Percentiles rank a stretch among this genome's conserved stretches.
Evolutionary conservation across 106 monocot genomes (phyloP).

Genomic region (Apostasia shenzhenica): DNA sequence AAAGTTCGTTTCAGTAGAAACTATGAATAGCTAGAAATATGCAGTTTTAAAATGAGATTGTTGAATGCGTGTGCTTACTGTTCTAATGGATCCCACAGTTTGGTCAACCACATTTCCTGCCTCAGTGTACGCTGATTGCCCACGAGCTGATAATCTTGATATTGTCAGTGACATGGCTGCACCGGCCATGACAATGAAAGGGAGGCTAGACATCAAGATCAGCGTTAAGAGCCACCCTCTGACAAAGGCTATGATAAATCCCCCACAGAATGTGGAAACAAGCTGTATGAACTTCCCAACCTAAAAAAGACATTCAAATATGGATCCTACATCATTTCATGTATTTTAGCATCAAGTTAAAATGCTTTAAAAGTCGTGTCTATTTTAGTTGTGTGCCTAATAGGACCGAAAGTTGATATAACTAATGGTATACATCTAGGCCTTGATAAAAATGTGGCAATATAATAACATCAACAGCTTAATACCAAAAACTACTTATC

Average conservation of each 20-base stretch:
- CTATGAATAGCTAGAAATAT: neutral
- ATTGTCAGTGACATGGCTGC: constrained; percentile 33
- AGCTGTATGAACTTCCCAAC: constrained; percentile 71
- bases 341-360: too few relatives aligned
- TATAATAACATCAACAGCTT: too few relatives aligned
- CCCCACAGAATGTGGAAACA: constrained; percentile 55
- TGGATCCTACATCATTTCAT: too few relatives aligned
- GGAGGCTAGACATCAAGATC: constrained; percentile 53
- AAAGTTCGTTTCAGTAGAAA: neutral
- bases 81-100: constrained; percentile 74
- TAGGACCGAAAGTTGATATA: too few relatives aligned
- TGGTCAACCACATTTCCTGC: constrained; percentile 68
- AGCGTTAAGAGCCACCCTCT: constrained; percentile 75
- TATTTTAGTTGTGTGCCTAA: too few relatives aligned
- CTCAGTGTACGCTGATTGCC: constrained; percentile 48
- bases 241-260: constrained; percentile 49
- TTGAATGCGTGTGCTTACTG: constrained; percentile 29
- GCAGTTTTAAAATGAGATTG: neutral
- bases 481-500: too few relatives aligned
- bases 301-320: constrained; percentile 11
- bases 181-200: constrained; percentile 43
- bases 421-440: too few relatives aligned
- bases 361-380: too few relatives aligned
- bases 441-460: too few relatives aligned
- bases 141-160: constrained; percentile 31